phyloP scores from a whole-genome alignment of 2,329 filamentous ascomycete species.

The Aspergillus persii region DNA sequence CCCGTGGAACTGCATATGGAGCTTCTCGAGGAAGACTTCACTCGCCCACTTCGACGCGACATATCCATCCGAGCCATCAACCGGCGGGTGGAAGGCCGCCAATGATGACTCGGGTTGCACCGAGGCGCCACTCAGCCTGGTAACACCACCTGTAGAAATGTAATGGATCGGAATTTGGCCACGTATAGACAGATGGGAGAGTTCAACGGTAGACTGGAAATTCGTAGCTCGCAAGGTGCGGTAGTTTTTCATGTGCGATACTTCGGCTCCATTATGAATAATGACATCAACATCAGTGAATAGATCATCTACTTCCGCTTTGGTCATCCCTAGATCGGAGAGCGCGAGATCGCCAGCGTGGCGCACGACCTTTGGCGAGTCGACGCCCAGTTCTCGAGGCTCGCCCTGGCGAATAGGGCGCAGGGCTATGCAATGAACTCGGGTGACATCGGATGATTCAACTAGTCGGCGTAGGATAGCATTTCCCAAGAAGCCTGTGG shows the following conservation, averaged over 20 bases:
- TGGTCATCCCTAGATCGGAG: constrained; percentile 40
- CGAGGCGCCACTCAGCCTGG: constrained; percentile 28
- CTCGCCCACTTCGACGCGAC: constrained; percentile 40
- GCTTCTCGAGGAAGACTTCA: constrained; percentile 37
- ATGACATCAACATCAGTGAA: constrained; percentile 43
- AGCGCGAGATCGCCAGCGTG: constrained; percentile 39
- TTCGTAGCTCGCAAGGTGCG: constrained; percentile 24
- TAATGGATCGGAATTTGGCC: constrained; percentile 30
- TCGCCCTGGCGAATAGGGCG: constrained; percentile 1
- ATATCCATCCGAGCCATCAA: constrained; percentile 37
- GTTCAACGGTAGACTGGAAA: constrained; percentile 21
- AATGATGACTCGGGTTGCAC: constrained; percentile 20
- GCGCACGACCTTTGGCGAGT: constrained; percentile 30
- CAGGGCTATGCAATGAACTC: constrained; percentile 46
- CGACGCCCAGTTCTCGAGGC: constrained; percentile 3
- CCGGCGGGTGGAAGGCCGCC: constrained; percentile 10
- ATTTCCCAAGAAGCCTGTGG: constrained; percentile 39
- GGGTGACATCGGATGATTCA: constrained; percentile 25
- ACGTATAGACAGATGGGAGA: constrained; percentile 18
- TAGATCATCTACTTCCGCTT: constrained; percentile 29
- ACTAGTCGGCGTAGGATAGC: constrained; percentile 41
- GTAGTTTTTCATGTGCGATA: constrained; percentile 30
- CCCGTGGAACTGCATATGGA: background rate
- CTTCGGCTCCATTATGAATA: constrained; percentile 55
- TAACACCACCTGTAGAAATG: constrained; percentile 29